phyloP scores from a whole-genome alignment of 1,139 yeast species.

The Arxiozyma bovina region DNA sequence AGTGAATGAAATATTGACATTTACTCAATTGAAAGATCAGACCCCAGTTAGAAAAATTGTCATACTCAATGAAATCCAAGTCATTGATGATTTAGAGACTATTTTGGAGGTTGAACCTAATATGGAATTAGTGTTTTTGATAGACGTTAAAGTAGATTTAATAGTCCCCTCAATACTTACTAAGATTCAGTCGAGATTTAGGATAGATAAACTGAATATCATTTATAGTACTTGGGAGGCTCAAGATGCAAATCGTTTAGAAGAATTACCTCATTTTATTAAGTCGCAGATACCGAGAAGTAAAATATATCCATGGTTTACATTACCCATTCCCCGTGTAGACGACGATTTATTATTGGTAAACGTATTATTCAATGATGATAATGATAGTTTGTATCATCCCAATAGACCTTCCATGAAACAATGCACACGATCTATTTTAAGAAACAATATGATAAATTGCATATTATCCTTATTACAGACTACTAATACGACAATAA shows the following conservation, averaged over 20 bases:
- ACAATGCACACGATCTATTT: slow-evolving; percentile 20
- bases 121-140: slow-evolving; percentile 19
- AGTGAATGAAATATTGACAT: slow-evolving; percentile 20
- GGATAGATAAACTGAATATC: slow-evolving; percentile 9
- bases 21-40: slow-evolving; percentile 6
- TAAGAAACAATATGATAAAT: slow-evolving; percentile 23
- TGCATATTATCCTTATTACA: slow-evolving; percentile 17
- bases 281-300: slow-evolving; percentile 12
- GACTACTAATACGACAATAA: slow-evolving; percentile 20
- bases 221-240: slow-evolving; percentile 20
- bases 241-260: slow-evolving; percentile 13
- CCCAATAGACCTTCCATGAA: slow-evolving; percentile 20
- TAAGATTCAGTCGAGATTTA: slow-evolving; percentile 5
- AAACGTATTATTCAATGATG: slow-evolving; percentile 17
- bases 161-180: slow-evolving; percentile 9
- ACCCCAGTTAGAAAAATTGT: slow-evolving; percentile 4
- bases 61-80: slow-evolving; percentile 6
- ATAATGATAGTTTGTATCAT: slow-evolving; percentile 19
- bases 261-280: slow-evolving; percentile 19
- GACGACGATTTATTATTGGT: slow-evolving; percentile 23
- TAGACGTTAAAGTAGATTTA: slow-evolving; percentile 24
- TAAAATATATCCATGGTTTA: slow-evolving; percentile 24
- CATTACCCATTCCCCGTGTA: slow-evolving; percentile 20
- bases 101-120: slow-evolving; percentile 8
- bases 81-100: slow-evolving; percentile 11